phyloP scores from a whole-genome alignment of 2,329 filamentous ascomycete species.

The Fusarium continuum region DNA sequence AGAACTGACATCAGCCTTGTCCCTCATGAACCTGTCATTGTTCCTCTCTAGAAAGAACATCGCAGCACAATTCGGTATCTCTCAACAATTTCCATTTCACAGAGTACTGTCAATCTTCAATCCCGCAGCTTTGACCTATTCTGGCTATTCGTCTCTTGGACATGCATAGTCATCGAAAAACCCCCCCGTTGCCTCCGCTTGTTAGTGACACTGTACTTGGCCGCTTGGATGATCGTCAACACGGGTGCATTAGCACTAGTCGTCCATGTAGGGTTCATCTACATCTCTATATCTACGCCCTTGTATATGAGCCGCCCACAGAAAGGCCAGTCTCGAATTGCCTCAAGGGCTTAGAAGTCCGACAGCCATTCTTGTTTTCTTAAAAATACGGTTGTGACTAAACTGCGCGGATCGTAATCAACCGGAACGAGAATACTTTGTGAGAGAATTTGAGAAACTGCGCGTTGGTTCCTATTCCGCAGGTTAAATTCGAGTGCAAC shows the following conservation, averaged over 20 bases:
- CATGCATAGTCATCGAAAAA: constrained; percentile 7
- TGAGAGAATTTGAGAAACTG: too few relatives aligned
- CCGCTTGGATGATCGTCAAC: constrained; percentile 16
- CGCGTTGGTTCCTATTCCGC: constrained; percentile 7
- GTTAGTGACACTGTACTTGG: constrained; percentile 17
- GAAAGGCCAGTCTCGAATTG: not conserved
- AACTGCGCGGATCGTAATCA: not conserved
- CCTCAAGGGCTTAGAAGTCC: not conserved
- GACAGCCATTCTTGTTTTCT: not conserved
- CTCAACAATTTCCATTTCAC: not conserved
- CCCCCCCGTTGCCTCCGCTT: constrained; percentile 1
- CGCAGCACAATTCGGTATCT: not conserved
- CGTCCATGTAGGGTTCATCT: not conserved
- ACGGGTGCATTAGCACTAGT: not conserved
- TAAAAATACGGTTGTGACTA: not conserved
- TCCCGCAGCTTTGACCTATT: constrained; percentile 11
- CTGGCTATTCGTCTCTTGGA: constrained; percentile 7
- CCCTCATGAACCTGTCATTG: not conserved
- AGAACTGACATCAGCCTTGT: constrained; percentile 30
- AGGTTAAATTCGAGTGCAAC: constrained; percentile 12
- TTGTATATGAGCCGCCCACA: not conserved
- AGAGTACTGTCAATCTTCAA: not conserved
- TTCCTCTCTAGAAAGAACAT: not conserved
- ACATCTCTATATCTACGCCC: constrained; percentile 14
- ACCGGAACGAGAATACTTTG: not conserved